Base-by-base conservation (phyloP, 495 filamentous ascomycete species). In the Lichina pygmaea region DNA sequence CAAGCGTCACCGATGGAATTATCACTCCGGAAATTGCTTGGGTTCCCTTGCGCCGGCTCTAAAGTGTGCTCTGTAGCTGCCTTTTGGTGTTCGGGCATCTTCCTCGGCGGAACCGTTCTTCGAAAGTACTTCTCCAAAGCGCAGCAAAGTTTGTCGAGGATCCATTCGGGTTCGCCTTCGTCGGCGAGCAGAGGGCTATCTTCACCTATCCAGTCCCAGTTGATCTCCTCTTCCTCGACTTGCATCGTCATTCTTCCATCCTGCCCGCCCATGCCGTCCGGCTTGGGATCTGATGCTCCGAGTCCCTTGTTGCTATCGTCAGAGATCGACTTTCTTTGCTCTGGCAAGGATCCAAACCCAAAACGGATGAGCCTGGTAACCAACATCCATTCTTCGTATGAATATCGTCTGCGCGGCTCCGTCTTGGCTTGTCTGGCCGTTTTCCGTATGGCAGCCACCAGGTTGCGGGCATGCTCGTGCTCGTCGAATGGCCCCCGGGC, bases 171-270 rank as follows among this genome's bases (percentile, higher is more conserved):
- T 52, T 78, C 73, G 6, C 58, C 65, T 53, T 64, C 52, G 32
- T 62, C 61, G 3, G 67, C 62, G 51, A 78, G 44, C 65, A 78
- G 63, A 12, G 73, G 73, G 50, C 67, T 71, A 46, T 67, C 65
- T 49, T 72, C 65, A 5, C 73, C 73, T 41, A 78, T 75, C 73
- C 73, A 78, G 51, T 78, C 73, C 73, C 73, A 77, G 33, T 73
- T 68, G 12, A 75, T 54, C 1, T 75, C 47, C 0, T 70, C 71
- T 37, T 66, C 64, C 36, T 72, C 67, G 46, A 70, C 68, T 49
- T 73, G 68, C 30, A 68, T 63, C 9, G 62, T 42, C 24, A 24
- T 24, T 24, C 4, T 1, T 24, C 24, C 24, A 24, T 24, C 2
- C 24, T 24, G 24, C 12, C 52, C 44, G 1, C 57, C 37, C 42